These are phyloP conservation scores for Litchi chinensis DNA, from an alignment of 345 rosid species.

Conservation along the genomic window DNA sequence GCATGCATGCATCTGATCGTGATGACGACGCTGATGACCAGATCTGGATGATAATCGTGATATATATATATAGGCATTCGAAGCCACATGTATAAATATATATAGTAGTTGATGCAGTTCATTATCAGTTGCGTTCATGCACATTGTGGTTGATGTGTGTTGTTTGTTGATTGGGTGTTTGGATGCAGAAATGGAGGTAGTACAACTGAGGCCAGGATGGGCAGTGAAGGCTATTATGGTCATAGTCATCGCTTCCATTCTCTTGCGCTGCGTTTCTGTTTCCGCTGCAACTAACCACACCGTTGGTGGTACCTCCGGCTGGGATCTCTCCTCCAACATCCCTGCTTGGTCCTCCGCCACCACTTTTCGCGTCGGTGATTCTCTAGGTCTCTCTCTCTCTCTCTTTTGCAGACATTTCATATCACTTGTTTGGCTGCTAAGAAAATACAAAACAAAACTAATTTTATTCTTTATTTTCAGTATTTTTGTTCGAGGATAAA, in stretches of 20 bases:
- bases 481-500: too few species aligned
- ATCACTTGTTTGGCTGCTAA: background rate
- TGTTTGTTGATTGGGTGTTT: conserved; percentile 8
- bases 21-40: too few species aligned
- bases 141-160: background rate
- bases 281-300: conserved; percentile 10
- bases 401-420: background rate
- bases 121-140: background rate
- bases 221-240: conserved; percentile 15
- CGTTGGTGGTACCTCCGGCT: conserved; percentile 23
- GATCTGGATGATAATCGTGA: too few species aligned
- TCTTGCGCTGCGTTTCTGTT: background rate
- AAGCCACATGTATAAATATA: too few species aligned
- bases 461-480: too few species aligned
- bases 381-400: background rate
- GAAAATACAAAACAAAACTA: background rate
- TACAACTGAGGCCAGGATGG: conserved; percentile 6
- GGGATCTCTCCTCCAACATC: conserved; percentile 23
- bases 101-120: too few species aligned
- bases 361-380: background rate
- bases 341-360: background rate
- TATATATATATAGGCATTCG: too few species aligned
- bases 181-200: conserved; percentile 4
- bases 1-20: too few species aligned
- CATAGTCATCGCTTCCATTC: conserved; percentile 9